Base-by-base conservation (phyloP, 1,284 basidiomycete genomes). In the Grifola frondosa region DNA sequence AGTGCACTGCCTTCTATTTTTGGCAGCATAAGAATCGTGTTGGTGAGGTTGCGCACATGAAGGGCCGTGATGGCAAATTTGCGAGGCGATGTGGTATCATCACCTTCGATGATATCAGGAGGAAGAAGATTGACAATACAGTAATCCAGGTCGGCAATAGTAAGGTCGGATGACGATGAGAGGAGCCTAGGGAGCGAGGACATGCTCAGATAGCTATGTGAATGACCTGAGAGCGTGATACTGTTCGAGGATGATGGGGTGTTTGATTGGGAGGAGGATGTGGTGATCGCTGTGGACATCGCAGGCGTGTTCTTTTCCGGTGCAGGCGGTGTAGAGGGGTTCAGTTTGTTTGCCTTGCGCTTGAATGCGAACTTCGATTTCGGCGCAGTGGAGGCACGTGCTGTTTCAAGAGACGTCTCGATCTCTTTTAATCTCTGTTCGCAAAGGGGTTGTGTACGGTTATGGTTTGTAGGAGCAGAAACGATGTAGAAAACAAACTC, bases 351-450 rank as follows among this genome's bases (percentile, higher is more conserved):
- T 6, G 65, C 49, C 52, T 75, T 84, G 15, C 80, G 75, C 56
- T 81, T 87, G 71, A 91, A 91, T 0, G 80, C 63, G 57, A 92
- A 92, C 48, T 77, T 86, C 0, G 77, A 58, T 53, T 80, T 81
- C 4, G 77, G 69, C 8, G 64, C 62, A 4, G 67, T 64, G 16
- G 70, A 59, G 5, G 66, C 59, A 12, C 80, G 71, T 5, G 83
- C 59, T 1, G 39, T 32, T 30, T 58, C 48, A 10, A 58, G 21
- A 21, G 44, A 37, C 21, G 37, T 29, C 33, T 58, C 57, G 6
- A 56, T 16, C 1, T 70, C 65, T 37, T 81, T 74, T 3, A 89
- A 49, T 9, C 64, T 60, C 42, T 69, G 65, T 58, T 85, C 82
- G 13, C 85, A 60, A 36, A 88, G 58, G 75, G 81, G 78, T 86